Percentiles rank a stretch among this genome's conserved stretches.
These are phyloP conservation scores for Baudoinia panamericana DNA, from an alignment of 495 filamentous ascomycete species.

Conservation along the genomic window DNA sequence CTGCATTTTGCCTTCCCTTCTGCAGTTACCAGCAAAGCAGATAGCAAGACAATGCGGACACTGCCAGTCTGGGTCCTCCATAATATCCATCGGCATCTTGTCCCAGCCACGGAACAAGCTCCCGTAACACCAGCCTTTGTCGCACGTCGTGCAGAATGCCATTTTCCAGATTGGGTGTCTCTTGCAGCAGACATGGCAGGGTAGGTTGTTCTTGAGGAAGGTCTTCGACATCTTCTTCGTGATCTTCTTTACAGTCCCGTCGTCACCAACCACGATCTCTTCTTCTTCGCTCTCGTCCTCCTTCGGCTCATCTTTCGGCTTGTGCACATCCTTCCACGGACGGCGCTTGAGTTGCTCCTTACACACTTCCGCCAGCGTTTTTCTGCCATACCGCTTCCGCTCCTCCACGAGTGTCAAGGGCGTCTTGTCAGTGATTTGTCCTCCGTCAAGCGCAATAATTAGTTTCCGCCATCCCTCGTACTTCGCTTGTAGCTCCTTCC, in stretches of 20 bases:
- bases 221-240: constrained; percentile 36
- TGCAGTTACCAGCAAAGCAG: constrained; percentile 74
- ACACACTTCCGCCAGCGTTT: constrained; percentile 75
- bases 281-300: constrained; percentile 29
- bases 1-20: constrained; percentile 40
- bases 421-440: constrained; percentile 42
- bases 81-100: constrained; percentile 59
- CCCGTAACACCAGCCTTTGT: constrained; percentile 71
- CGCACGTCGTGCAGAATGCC: constrained; percentile 61
- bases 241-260: constrained; percentile 35
- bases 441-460: constrained; percentile 54
- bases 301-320: constrained; percentile 24
- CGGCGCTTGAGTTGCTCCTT: constrained; percentile 68
- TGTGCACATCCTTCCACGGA: constrained; percentile 49
- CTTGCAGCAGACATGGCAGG: constrained; percentile 71
- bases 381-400: constrained; percentile 48
- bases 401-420: constrained; percentile 53
- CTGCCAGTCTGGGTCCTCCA: constrained; percentile 68
- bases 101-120: constrained; percentile 81
- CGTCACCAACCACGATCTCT: constrained; percentile 31
- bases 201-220: constrained; percentile 34
- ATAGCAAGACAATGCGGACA: constrained; percentile 75
- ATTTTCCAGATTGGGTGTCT: constrained; percentile 69
- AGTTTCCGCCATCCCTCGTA: constrained; percentile 72
- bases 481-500: constrained; percentile 60